Base-by-base conservation (phyloP, 768 basidiomycete genomes). In the Tulasnella sp. region DNA sequence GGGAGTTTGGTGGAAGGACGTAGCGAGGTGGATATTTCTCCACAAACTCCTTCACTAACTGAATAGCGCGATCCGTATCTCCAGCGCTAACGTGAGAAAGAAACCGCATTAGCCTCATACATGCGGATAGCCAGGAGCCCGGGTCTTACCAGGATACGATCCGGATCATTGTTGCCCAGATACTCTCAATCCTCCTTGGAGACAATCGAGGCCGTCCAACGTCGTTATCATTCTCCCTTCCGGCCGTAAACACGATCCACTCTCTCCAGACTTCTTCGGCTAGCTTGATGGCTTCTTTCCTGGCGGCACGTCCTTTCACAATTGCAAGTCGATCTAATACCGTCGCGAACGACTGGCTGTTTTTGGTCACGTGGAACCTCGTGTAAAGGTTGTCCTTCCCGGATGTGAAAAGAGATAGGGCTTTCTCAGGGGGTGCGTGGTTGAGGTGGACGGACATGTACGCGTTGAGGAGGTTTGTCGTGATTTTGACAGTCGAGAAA, bases 361-460 rank as follows among this genome's bases (percentile, higher is more conserved):
- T 76, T 29, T 38, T 29, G 2, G 64, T 31, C 25, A 38, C 58
- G 7, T 49, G 39, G 67, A 69, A 76, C 17, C 14, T 38, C 37
- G n/a, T 25, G 40, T 69, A 76, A 7, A 76, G 34, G 39, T 36
- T 71, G 69, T 76, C 67, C 25, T 64, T 64, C 14, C 25, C 29
- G 17, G 58, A 25, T 12, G 25, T 64, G 73, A 74, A 74, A 9
- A 40, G 39, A 84, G 82, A 17, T 79, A 82, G 17, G 85, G 83
- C 14, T 86, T 36, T 87, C 85, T 54, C 34, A 19, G 96, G 83
- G 0, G 83, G 80, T 4, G 86, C 82, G 78, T 91, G 91, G 2
- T 83, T 81, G 79, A 91, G 91, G 81, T 90, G 87, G 0, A 96
- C 91, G 15, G 91, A 89, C 71, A 97, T 84, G 81, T 93, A 98